Evolutionary conservation across 1,284 basidiomycete genomes (phyloP).

Genomic region (Cryptococcus sp.): DNA sequence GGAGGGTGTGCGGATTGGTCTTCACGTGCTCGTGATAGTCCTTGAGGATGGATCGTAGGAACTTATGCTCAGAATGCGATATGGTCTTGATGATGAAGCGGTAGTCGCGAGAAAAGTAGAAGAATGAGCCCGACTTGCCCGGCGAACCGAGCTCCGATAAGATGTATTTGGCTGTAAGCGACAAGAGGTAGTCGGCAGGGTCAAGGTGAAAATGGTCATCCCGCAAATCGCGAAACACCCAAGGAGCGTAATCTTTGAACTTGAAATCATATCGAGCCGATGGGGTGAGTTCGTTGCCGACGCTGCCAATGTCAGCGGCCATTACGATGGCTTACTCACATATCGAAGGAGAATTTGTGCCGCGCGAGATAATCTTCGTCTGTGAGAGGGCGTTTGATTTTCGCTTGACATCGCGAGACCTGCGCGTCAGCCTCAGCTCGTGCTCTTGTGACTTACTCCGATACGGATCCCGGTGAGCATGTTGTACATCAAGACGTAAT

Average conservation of each 20-base stretch:
- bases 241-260: conserved; percentile 99
- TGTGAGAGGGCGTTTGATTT: conserved; percentile 80
- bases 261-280: conserved; percentile 84
- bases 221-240: conserved; percentile 93
- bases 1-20: conserved; percentile 87
- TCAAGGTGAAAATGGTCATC: conserved; percentile 95
- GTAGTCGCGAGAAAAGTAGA: conserved; percentile 98
- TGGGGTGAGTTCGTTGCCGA: conserved; percentile 95
- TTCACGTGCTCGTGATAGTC: conserved; percentile 86
- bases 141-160: conserved; percentile 97
- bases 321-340: conserved; percentile 61
- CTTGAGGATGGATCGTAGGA: conserved; percentile 79
- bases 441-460: conserved; percentile 62
- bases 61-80: conserved; percentile 90
- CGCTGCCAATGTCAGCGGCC: conserved; percentile 55
- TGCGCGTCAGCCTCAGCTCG: conserved; percentile 39
- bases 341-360: conserved; percentile 97
- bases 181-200: conserved; percentile 94
- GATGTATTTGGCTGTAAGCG: conserved; percentile 96
- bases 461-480: conserved; percentile 98
- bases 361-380: conserved; percentile 83
- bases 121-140: conserved; percentile 97
- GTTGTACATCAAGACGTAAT: conserved; percentile 99
- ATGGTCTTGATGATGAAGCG: conserved; percentile 99
- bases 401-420: conserved; percentile 95